A percentile compares a stretch with the other conserved stretches of the same genome.
Conservation (phyloP, 495 filamentous ascomycete genomes). For the Annulohypoxylon stygium region DNA sequence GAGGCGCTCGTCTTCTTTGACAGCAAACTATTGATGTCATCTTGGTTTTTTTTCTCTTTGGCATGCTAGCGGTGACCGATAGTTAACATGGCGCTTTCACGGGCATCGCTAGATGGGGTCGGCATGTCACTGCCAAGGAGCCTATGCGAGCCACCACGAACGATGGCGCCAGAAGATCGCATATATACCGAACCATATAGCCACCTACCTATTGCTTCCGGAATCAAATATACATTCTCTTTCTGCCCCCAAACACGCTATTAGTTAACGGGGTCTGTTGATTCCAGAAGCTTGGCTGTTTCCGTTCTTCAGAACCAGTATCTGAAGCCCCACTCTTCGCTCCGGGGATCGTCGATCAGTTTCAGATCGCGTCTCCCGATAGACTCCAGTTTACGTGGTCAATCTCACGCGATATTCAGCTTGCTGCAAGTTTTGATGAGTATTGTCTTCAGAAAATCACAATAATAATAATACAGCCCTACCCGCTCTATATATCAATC, state of each 20-base stretch:
- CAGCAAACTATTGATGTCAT: background rate
- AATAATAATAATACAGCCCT: constrained; percentile 1
- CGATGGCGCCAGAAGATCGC: background rate
- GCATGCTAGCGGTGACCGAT: background rate
- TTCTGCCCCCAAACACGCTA: background rate
- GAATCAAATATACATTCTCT: background rate
- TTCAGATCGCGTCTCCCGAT: constrained; percentile 16
- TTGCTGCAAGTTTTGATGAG: background rate
- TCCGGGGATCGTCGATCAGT: constrained; percentile 25
- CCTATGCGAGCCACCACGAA: background rate
- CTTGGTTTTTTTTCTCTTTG: background rate
- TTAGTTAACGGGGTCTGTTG: background rate
- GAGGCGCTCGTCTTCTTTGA: constrained; percentile 16
- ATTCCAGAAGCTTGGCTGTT: background rate
- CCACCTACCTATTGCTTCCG: background rate
- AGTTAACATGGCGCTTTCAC: background rate
- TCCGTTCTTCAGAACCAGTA: background rate
- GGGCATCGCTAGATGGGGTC: background rate
- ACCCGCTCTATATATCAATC: background rate
- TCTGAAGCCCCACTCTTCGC: constrained; percentile 9
- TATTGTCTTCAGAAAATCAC: background rate
- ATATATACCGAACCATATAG: constrained; percentile 5
- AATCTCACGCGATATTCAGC: background rate
- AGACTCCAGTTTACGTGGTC: constrained; percentile 1
- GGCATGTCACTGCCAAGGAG: background rate